Evolutionary conservation across 176 grass and related monocot species (phyloP), one percentile per base, ranked within the genome.

Genomic region (Rhynchospora breviuscula): DNA sequence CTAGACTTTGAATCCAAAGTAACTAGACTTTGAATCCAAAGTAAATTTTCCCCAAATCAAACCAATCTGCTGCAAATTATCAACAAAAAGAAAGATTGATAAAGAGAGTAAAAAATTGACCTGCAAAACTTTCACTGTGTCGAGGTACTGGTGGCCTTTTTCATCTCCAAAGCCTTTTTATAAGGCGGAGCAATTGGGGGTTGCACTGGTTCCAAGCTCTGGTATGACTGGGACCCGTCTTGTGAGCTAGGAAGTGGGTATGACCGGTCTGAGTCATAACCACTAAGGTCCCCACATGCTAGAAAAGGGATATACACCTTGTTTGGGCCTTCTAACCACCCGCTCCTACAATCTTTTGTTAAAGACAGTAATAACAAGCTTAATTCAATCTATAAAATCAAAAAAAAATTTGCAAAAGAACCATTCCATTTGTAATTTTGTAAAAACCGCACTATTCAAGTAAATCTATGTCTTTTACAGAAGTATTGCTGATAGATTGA

Each of bases 241-340:
- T 85, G 84, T 0, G 62, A 63, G 84, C 68, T 93, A 0, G 92
- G 92, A 22, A 95, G 89, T 4, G 89, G 91, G 75, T 93, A 98
- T 5, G 92, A 98, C 6, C 82, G 89, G 72, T 98, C 95, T 0
- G 92, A 93, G 67, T 98, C 95, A 14, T 95, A 98, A 8, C 93
- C 95, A 31, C 88, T 93, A 18, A 98, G 90, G 62, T 98, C 93
- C 0, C 96, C 96, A 6, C 96, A 95, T 46, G 93, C 92, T 64
- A 93, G 74, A 84, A 98, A 98, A 7, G 96, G 93, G 63, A 95
- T 93, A 59, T 89, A 93, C 17, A 93, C 75, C 82, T 94, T 93
- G 90, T 93, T 98, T 80, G 92, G 85, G 61, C 95, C 95, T 80
- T 98, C 92, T 15, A 98, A 31, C 95, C 92, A 98, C 12, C 95